Base-by-base conservation (phyloP, 2,329 filamentous ascomycete species). In the Pyrenophora graminea region DNA sequence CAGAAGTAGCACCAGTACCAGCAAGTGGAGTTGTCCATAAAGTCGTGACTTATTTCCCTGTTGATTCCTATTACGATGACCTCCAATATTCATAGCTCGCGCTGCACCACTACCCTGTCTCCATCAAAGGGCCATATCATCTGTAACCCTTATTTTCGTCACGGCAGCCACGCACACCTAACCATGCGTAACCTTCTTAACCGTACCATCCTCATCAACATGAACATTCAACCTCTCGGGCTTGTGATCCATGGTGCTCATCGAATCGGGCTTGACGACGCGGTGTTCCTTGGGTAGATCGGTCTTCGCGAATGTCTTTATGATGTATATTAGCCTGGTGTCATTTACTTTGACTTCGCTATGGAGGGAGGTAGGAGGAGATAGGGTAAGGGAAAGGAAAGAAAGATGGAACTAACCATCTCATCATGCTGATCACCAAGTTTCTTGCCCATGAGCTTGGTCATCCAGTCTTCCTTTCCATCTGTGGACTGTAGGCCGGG, bases 401-500 rank as follows among this genome's bases (percentile, higher is more conserved):
- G 12, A 12, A 27, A 39, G 37, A 32, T 15, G n/a, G 32, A 13
- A 64, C 68, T 17, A 64, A 79, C 78, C 17, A 74, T 73, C 55
- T 79, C 74, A 51, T 79, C 71, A 34, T 72, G 73, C 23, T 53
- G 48, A 12, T 81, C 78, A 10, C 79, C 79, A 32, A 81, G 64
- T 66, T 79, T 80, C 77, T 81, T 81, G 59, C 79, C 79, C 63
- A 77, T 73, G 18, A 81, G 70, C 71, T 80, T 75, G 60, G 69
- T 73, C 65, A 70, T 68, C 79, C 79, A 81, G 48, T 79, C 69
- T 9, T 71, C 54, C 47, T 59, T 60, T 45, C 67, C 67, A 18
- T 63, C 62, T 32, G 69, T 74, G 64, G 69, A 73, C 65, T 72
- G 71, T 33, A 79, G 59, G 46, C 77, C 77, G 37, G 79, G 78